Conservation (phyloP, 768 basidiomycete genomes). For the Kwoniella sp. region DNA sequence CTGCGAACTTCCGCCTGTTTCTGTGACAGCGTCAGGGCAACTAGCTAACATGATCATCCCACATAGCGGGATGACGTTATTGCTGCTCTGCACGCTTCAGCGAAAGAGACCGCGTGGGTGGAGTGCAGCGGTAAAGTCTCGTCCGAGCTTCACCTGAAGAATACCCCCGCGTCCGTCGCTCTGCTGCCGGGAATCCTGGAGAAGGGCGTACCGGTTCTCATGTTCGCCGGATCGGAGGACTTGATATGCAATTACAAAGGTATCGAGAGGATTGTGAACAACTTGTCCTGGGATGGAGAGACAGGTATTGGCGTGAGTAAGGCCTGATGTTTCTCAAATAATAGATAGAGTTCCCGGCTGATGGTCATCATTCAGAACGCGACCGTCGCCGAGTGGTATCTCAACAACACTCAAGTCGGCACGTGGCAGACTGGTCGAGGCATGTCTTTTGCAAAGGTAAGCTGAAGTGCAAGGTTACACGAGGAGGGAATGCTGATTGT, state of each 20-base stretch:
- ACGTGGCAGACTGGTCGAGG: constrained; percentile 89
- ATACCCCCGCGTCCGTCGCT: constrained; percentile 70
- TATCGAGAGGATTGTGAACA: constrained; percentile 78
- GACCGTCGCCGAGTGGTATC: constrained; percentile 58
- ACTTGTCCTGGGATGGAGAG: constrained; percentile 81
- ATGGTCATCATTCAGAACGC: constrained; percentile 41
- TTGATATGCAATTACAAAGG: constrained; percentile 96
- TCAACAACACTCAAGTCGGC: constrained; percentile 76
- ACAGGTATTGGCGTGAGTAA: constrained; percentile 77
- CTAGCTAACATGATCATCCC: neutral
- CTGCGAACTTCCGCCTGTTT: constrained; percentile 23
- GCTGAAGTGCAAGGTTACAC: too few species aligned
- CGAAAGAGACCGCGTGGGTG: constrained; percentile 77
- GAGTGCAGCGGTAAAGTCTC: constrained; percentile 79
- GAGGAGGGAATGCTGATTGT: neutral
- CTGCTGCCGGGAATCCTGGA: constrained; percentile 78
- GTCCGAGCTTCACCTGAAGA: constrained; percentile 62
- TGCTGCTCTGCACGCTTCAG: constrained; percentile 75
- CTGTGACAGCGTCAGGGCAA: neutral
- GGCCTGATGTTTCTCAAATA: too few species aligned
- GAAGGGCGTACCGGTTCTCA: constrained; percentile 72
- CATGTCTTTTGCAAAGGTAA: constrained; percentile 87
- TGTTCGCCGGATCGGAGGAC: constrained; percentile 95
- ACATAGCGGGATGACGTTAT: constrained; percentile 77
- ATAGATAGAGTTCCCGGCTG: neutral